These are phyloP conservation scores for Marchantia paleacea DNA, from an alignment of 225 moss, liverwort and hornwort species.

Conservation along the genomic window DNA sequence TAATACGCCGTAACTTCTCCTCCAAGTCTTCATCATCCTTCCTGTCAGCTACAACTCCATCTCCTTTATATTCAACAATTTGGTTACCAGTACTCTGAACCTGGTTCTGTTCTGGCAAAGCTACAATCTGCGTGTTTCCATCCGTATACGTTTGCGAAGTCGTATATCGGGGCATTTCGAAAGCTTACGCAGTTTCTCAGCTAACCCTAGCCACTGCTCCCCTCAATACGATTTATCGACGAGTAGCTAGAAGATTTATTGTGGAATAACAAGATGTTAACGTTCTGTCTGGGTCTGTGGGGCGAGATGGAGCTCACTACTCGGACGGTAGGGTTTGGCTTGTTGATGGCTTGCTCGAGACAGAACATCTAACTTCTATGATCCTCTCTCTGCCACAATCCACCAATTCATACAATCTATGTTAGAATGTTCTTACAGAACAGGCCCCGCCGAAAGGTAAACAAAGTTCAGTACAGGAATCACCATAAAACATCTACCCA, in stretches of 20 bases:
- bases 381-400: background rate
- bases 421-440: background rate
- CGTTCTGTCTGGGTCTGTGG: too few relatives aligned
- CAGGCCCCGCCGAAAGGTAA: background rate
- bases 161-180: constrained; percentile 75
- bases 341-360: too few relatives aligned
- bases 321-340: too few relatives aligned
- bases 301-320: too few relatives aligned
- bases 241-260: too few relatives aligned
- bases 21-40: constrained; percentile 96
- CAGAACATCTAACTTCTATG: background rate
- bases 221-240: too few relatives aligned
- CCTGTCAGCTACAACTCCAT: constrained; percentile 49
- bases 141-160: constrained; percentile 74
- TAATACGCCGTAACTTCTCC: constrained; percentile 96
- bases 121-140: constrained; percentile 87
- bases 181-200: too few relatives aligned
- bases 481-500: background rate
- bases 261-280: too few relatives aligned
- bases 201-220: too few relatives aligned
- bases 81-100: constrained; percentile 20
- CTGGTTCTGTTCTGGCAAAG: constrained; percentile 55
- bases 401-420: background rate
- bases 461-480: background rate
- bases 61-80: constrained; percentile 77